A percentile compares a stretch with the other conserved stretches of the same genome.
phyloP scores from a whole-genome alignment of 2,329 filamentous ascomycete genomes.

The Fusarium heterosporum region DNA sequence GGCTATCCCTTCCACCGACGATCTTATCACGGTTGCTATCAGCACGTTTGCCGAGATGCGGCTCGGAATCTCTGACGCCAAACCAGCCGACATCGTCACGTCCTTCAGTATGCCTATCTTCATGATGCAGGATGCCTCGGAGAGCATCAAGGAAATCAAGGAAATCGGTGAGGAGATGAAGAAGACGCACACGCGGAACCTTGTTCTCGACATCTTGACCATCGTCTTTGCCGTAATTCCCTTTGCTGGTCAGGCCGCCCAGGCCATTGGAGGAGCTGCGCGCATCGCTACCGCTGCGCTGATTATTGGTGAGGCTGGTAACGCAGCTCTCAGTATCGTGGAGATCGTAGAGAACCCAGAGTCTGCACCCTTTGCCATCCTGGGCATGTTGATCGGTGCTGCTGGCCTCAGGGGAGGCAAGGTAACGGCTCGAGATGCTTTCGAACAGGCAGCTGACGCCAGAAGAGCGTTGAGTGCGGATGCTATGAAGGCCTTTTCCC shows the following conservation, averaged over 20 bases:
- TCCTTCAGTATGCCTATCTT: constrained; percentile 15
- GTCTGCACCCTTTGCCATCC: constrained; percentile 46
- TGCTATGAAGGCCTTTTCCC: background rate
- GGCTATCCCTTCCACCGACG: constrained; percentile 11
- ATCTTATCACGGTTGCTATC: background rate
- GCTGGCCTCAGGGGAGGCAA: background rate
- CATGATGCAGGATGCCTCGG: constrained; percentile 44
- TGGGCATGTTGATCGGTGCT: constrained; percentile 35
- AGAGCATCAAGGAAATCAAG: constrained; percentile 45
- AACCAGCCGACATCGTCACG: background rate
- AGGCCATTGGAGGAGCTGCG: background rate
- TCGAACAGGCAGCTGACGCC: constrained; percentile 4
- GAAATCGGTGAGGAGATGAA: constrained; percentile 42
- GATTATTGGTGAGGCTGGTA: constrained; percentile 40
- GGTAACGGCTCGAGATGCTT: background rate
- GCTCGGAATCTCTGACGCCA: background rate
- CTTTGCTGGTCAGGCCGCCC: background rate
- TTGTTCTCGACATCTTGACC: constrained; percentile 51
- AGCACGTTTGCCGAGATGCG: background rate
- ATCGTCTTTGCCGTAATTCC: constrained; percentile 10
- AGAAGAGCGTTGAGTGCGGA: background rate
- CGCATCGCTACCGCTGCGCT: constrained; percentile 13
- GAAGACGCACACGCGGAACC: constrained; percentile 36
- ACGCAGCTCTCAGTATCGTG: constrained; percentile 38
- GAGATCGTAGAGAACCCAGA: constrained; percentile 42